phyloP scores from a whole-genome alignment of 2,329 filamentous ascomycete species.

The Fusarium clavum region DNA sequence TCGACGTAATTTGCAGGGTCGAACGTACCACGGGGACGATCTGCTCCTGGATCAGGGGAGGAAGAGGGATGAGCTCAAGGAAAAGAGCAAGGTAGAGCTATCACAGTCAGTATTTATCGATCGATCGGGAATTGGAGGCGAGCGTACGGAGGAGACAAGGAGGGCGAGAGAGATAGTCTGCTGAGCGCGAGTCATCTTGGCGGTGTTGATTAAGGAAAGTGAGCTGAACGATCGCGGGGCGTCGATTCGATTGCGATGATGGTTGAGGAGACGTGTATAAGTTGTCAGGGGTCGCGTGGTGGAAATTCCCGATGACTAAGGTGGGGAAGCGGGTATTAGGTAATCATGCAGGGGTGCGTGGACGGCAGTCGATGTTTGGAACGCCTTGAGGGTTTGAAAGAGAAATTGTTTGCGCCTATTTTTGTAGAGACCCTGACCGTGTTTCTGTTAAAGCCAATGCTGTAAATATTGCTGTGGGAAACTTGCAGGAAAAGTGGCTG shows the following conservation, averaged over 20 bases:
- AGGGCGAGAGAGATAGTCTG: conserved; percentile 91
- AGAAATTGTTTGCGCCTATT: background rate
- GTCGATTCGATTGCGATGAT: conserved; percentile 5
- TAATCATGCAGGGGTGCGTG: background rate
- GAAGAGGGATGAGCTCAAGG: conserved; percentile 84
- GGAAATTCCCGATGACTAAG: conserved; percentile 34
- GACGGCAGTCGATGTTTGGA: background rate
- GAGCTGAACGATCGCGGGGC: conserved; percentile 2
- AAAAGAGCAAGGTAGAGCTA: conserved; percentile 91
- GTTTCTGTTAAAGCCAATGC: no score
- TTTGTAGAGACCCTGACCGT: no score
- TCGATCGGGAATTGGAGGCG: background rate
- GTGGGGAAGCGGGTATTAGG: background rate
- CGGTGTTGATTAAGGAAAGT: conserved; percentile 26
- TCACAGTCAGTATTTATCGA: conserved; percentile 33
- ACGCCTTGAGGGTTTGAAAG: accelerated
- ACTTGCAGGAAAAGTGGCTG: no score
- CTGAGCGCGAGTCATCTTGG: conserved; percentile 90
- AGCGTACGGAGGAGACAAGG: conserved; percentile 84
- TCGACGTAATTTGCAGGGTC: background rate
- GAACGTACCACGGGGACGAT: conserved; percentile 86
- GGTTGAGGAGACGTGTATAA: conserved; percentile 47
- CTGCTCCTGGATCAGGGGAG: conserved; percentile 80
- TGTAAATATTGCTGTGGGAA: no score
- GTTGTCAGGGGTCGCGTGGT: conserved; percentile 44